Percentiles rank a stretch among this genome's conserved stretches.
Conservation (phyloP, 768 basidiomycete species). For the Agrocybe pediades region DNA sequence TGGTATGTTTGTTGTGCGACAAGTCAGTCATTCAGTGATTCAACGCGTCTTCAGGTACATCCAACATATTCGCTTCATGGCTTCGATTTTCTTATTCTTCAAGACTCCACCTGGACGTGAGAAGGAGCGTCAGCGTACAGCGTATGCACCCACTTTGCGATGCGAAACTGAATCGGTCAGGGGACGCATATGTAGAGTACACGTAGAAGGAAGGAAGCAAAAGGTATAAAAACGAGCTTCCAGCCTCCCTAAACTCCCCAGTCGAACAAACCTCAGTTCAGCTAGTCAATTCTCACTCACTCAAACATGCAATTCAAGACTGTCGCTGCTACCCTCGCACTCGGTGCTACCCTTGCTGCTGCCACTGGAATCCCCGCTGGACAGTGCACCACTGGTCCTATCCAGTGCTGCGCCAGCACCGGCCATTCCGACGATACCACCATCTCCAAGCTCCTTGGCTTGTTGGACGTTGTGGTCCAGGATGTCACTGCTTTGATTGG, state of each 20-base stretch:
- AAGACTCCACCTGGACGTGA: too few relatives aligned
- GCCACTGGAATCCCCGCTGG: slow-evolving; percentile 12
- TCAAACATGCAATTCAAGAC: slow-evolving; percentile 17
- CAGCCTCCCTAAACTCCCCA: not conserved
- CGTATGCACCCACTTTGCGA: too few relatives aligned
- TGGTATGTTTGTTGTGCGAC: too few relatives aligned
- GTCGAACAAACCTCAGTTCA: slow-evolving; percentile 12
- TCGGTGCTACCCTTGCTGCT: slow-evolving; percentile 16
- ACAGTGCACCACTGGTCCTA: slow-evolving; percentile 23
- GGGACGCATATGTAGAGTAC: too few relatives aligned
- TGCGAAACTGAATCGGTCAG: too few relatives aligned
- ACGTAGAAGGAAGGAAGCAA: too few relatives aligned
- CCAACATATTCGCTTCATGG: too few relatives aligned
- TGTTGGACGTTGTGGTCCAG: slow-evolving; percentile 19
- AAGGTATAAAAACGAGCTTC: too few relatives aligned
- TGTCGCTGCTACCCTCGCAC: slow-evolving; percentile 8
- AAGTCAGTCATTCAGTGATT: too few relatives aligned
- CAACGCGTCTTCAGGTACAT: too few relatives aligned
- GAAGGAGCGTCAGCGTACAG: too few relatives aligned
- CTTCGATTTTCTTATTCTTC: too few relatives aligned
- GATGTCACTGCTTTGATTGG: slow-evolving; percentile 17
- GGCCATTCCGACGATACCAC: slow-evolving; percentile 2
- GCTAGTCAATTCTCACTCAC: not conserved
- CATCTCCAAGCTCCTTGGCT: slow-evolving; percentile 16
- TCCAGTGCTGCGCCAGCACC: slow-evolving; percentile 26